Conservation (phyloP, 305 asterid species). For the Fraxinus angustifolia region DNA sequence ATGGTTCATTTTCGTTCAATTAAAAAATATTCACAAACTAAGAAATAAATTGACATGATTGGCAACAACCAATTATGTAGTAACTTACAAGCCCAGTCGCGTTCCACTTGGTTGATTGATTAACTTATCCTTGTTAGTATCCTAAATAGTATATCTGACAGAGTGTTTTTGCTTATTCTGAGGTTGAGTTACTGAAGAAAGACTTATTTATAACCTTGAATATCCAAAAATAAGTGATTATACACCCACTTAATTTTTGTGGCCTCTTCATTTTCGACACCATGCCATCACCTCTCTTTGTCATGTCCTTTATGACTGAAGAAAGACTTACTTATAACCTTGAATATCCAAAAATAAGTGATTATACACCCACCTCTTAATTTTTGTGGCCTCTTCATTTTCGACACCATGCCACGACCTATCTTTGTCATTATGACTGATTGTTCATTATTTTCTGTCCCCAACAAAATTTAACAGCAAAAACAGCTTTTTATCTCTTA, state of each 20-base stretch:
- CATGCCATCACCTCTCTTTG: slow-evolving; percentile 19
- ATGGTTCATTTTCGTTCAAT: not conserved
- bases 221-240: slow-evolving; percentile 22
- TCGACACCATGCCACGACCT: slow-evolving; percentile 21
- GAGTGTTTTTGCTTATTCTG: slow-evolving; percentile 8
- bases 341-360: slow-evolving; percentile 8
- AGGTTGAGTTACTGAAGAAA: not conserved
- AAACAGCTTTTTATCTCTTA: not conserved
- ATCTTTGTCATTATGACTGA: not conserved
- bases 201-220: not conserved
- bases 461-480: not conserved
- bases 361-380: slow-evolving; percentile 30
- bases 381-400: slow-evolving; percentile 33
- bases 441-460: not conserved
- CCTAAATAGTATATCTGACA: slow-evolving; percentile 5
- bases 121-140: slow-evolving; percentile 5
- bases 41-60: not conserved
- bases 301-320: slow-evolving; percentile 4
- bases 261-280: slow-evolving; percentile 29
- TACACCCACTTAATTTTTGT: slow-evolving; percentile 31
- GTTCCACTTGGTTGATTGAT: slow-evolving; percentile 23
- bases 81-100: not conserved
- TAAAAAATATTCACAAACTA: not conserved
- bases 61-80: not conserved
- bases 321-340: not conserved